Evolutionary conservation across 192 early-diverging fungal species (phyloP), one percentile per base, ranked within the genome.

Genomic region (Rhizoclosmatium sp.): DNA sequence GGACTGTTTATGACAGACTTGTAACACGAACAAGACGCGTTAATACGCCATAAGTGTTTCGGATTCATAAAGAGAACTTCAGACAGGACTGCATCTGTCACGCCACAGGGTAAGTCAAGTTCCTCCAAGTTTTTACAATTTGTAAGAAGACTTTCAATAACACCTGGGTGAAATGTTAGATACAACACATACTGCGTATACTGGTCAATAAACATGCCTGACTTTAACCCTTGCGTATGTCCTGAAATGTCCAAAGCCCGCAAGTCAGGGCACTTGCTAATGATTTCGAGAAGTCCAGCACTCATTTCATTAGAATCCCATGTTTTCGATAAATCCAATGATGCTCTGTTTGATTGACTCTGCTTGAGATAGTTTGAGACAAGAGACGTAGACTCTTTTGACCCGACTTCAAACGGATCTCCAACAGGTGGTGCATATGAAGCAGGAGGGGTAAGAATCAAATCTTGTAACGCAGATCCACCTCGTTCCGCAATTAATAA

Each of bases 91-190:
- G 56, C 59, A 68, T 79, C 78, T 12, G 49, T 79, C 3, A 79
- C 47, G 10, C 78, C 78, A 47, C 78, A 79, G 14, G 78, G 78
- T 1, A 79, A 51, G 46, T 79, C 78, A n/a, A 79, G 78, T 58
- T 79, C 78, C 47, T 79, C 78, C 7, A 79, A 21, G 45, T 51
- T 40, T 7, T 19, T 9, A 45, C 78, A 79, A 14, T n/a, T 56
- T 46, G 19, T 40, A 5, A 79, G 41, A 12, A 79, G 60, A 10
- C 42, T 21, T 46, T 79, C 78, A 31, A 79, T 16, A 23, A 69
- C 19, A 21, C 70, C 70, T 69, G 31, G 31, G 31, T 31, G 31
- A 31, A 31, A 31, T 31, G 31, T 31, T 31, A 31, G 31, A 31
- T 31, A 31, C 31, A 31, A 31, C 31, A 31, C 31, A 31, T 31